Conservation (phyloP, 1,284 basidiomycete species). For the Fomitopsis pinicola region DNA sequence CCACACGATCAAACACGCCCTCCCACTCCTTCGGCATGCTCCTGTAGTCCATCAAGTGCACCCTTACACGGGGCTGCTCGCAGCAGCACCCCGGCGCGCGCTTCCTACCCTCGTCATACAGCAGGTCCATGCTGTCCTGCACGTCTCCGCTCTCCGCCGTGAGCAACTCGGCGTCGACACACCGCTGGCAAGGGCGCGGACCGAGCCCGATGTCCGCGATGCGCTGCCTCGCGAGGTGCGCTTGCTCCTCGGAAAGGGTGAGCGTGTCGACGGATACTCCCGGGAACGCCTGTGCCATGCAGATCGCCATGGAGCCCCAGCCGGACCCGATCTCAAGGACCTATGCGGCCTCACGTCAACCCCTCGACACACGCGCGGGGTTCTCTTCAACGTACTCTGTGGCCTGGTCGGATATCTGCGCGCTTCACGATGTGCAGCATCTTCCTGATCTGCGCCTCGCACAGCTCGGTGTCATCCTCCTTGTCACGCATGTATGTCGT, state of each 20-base stretch:
- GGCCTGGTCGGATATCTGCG: slow-evolving; percentile 49
- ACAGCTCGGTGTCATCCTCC: slow-evolving; percentile 45
- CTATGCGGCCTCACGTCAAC: slow-evolving; percentile 7
- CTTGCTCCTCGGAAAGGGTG: slow-evolving; percentile 72
- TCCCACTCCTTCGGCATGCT: slow-evolving; percentile 62
- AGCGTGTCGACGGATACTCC: slow-evolving; percentile 69
- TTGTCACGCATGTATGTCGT: neutral
- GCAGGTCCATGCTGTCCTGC: slow-evolving; percentile 1
- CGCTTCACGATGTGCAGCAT: slow-evolving; percentile 50
- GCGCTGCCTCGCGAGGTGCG: slow-evolving; percentile 56
- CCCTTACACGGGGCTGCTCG: slow-evolving; percentile 45
- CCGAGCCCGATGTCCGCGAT: slow-evolving; percentile 35
- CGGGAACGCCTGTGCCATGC: slow-evolving; percentile 48
- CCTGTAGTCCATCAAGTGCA: slow-evolving; percentile 78
- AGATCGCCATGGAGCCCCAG: slow-evolving; percentile 76
- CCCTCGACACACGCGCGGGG: neutral
- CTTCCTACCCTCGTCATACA: slow-evolving; percentile 34
- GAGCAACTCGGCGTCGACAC: neutral
- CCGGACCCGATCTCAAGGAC: slow-evolving; percentile 76
- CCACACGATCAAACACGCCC: slow-evolving; percentile 63
- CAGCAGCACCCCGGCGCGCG: slow-evolving; percentile 29
- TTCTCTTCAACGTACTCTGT: slow-evolving; percentile 40
- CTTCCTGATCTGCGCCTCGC: slow-evolving; percentile 68
- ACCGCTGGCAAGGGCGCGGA: neutral
- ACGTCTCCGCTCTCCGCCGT: slow-evolving; percentile 1